Conservation (phyloP, 352 stramenopile genomes). For the Phytophthora hybrid region DNA sequence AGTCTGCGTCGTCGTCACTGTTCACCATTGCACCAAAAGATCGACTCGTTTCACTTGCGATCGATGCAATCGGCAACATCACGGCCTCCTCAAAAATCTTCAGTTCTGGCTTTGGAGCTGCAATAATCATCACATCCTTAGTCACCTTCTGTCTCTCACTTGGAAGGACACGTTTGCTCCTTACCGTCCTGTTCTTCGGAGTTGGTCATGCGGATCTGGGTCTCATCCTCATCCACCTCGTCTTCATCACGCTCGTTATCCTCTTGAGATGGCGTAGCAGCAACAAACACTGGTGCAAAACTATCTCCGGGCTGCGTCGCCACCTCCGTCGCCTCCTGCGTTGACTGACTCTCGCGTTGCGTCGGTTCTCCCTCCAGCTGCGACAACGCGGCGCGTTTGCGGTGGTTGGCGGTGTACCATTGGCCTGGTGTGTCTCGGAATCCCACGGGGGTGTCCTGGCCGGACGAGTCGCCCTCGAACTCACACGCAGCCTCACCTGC, state of each 20-base stretch:
- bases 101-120: constrained; percentile 5
- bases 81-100: constrained; percentile 67
- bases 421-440: constrained; percentile 64
- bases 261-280: constrained; percentile 35
- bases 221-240: constrained; percentile 82
- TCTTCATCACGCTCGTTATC: constrained; percentile 22
- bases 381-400: constrained; percentile 45
- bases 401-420: constrained; percentile 40
- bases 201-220: constrained; percentile 82
- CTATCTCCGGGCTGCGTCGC: constrained; percentile 4
- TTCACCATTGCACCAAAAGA: constrained; percentile 17
- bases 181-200: constrained; percentile 65
- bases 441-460: constrained; percentile 65
- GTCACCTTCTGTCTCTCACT: constrained; percentile 12
- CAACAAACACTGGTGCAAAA: constrained; percentile 57
- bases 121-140: constrained; percentile 19
- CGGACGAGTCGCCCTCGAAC: constrained; percentile 49
- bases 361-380: constrained; percentile 50
- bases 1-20: constrained; percentile 52
- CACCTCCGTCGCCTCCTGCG: constrained; percentile 39
- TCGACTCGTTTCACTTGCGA: background rate
- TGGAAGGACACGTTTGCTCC: background rate
- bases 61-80: constrained; percentile 23
- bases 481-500: constrained; percentile 20
- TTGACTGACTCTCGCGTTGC: constrained; percentile 55